Evolutionary conservation across 2,329 filamentous ascomycete species (phyloP).

Genomic region (Epichloe bromicola): DNA sequence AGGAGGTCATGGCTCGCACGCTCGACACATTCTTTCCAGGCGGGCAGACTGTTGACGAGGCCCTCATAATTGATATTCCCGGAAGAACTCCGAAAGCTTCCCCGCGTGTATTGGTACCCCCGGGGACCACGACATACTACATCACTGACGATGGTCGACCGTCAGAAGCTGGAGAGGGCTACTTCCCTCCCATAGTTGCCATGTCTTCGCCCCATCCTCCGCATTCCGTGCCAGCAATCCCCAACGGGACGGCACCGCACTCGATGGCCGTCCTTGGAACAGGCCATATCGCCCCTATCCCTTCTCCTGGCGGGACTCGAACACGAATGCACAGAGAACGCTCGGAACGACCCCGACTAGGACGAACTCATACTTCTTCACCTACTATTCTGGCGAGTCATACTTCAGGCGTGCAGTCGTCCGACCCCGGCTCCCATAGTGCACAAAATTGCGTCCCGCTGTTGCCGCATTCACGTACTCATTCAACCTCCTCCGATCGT

Average conservation of each 20-base stretch:
- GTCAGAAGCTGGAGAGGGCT: conserved; percentile 60
- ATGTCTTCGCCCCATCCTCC: conserved; percentile 28
- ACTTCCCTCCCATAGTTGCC: conserved; percentile 60
- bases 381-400: conserved; percentile 44
- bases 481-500: conserved; percentile 46
- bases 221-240: conserved; percentile 24
- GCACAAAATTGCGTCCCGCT: conserved; percentile 23
- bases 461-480: conserved; percentile 40
- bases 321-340: conserved; percentile 43
- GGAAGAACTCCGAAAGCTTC: conserved; percentile 70
- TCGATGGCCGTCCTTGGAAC: conserved; percentile 73
- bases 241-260: conserved; percentile 28
- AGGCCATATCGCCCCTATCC: conserved; percentile 66
- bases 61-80: conserved; percentile 80
- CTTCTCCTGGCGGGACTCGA: conserved; percentile 63
- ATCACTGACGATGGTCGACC: conserved; percentile 51
- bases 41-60: conserved; percentile 79
- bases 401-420: conserved; percentile 20
- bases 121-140: conserved; percentile 36
- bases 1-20: conserved; percentile 68
- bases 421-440: conserved; percentile 19
- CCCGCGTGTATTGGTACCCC: conserved; percentile 43
- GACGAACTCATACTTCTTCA: conserved; percentile 66
- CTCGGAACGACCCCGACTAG: conserved; percentile 45
- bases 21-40: conserved; percentile 76